phyloP scores from a whole-genome alignment of 192 early-diverging fungal species.

The Backusella westeae region DNA sequence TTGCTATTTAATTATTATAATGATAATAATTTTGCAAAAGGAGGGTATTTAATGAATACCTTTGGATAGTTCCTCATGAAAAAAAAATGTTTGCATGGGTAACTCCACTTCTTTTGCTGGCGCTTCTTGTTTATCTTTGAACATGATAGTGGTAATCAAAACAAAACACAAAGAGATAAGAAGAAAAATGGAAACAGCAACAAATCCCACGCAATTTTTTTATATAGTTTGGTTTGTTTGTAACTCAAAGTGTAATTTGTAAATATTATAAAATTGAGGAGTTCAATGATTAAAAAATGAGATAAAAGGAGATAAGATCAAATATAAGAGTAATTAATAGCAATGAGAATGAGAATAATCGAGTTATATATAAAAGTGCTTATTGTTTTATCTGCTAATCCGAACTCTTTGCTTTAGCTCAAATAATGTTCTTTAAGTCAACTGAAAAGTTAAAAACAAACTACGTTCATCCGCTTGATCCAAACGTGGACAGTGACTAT shows the following conservation, averaged over 20 bases:
- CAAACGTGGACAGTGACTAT: slow-evolving; percentile 16
- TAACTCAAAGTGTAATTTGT: slow-evolving; percentile 3
- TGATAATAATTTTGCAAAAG: background rate
- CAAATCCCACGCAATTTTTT: background rate
- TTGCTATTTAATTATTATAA: background rate
- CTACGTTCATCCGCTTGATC: slow-evolving; percentile 7
- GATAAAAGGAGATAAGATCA: background rate
- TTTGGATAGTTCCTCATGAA: background rate
- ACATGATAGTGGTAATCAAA: no score
- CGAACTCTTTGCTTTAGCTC: background rate
- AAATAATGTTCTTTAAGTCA: background rate
- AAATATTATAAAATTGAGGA: background rate
- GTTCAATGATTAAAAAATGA: background rate
- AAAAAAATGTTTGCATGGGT: background rate
- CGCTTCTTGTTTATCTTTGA: background rate
- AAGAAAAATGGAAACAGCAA: background rate
- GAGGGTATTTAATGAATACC: background rate
- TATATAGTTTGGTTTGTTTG: background rate
- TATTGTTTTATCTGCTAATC: background rate
- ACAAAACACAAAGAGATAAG: background rate
- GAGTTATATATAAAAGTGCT: background rate
- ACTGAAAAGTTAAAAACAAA: background rate
- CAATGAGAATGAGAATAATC: background rate
- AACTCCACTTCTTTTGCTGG: background rate
- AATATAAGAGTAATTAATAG: background rate